phyloP scores from a whole-genome alignment of 306 rosid species.

The Prunus davidiana region DNA sequence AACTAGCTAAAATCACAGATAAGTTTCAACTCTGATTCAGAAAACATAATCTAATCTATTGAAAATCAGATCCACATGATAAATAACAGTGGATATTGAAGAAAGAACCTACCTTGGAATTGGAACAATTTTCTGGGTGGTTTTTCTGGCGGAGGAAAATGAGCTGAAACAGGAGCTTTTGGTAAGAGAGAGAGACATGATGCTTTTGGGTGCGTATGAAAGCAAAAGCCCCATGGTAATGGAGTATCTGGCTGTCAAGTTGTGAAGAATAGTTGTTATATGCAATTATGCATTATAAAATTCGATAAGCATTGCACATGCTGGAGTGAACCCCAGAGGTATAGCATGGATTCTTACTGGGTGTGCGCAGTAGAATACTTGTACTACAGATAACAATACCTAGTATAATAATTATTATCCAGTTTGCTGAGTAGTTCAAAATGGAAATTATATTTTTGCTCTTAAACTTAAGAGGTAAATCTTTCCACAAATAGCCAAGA shows the following conservation, averaged over 20 bases:
- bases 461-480: too few relatives aligned
- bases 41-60: background rate
- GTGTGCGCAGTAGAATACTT: too few relatives aligned
- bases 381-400: too few relatives aligned
- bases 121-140: constrained; percentile 44
- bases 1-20: background rate
- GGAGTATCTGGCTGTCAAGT: constrained; percentile 33
- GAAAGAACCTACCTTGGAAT: constrained; percentile 57
- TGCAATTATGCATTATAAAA: too few relatives aligned
- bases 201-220: constrained; percentile 3
- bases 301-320: too few relatives aligned
- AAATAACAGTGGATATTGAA: background rate
- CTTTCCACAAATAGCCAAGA: too few relatives aligned
- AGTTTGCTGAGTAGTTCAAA: too few relatives aligned
- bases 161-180: constrained; percentile 39
- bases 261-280: constrained; percentile 35
- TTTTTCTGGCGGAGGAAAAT: constrained; percentile 31
- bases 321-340: too few relatives aligned
- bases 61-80: background rate
- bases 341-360: too few relatives aligned
- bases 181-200: constrained; percentile 16
- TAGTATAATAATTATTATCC: too few relatives aligned
- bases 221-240: constrained; percentile 44
- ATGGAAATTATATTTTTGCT: too few relatives aligned
- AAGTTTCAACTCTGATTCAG: background rate